These are phyloP conservation scores for Eimeria zaria DNA, from an alignment of 169 alveolate species.

Conservation along the genomic window DNA sequence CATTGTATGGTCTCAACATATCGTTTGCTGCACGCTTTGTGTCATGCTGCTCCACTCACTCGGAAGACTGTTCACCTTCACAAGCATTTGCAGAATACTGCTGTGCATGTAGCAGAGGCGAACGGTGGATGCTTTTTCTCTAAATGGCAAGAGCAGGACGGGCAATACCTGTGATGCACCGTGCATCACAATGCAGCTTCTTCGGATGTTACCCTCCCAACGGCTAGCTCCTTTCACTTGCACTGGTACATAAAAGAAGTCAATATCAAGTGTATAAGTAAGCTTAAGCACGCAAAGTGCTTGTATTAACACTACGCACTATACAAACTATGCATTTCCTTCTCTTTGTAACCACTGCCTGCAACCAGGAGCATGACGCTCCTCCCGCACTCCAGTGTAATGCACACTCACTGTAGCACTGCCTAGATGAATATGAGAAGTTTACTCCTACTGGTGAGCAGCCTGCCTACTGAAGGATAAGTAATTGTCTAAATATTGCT, in stretches of 20 bases:
- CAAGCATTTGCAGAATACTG: background rate
- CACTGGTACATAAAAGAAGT: background rate
- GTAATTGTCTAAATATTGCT: too few relatives aligned
- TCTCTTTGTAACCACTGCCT: background rate
- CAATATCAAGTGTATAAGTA: background rate
- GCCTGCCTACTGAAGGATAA: too few relatives aligned
- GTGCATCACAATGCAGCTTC: background rate
- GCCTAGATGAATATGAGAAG: too few relatives aligned
- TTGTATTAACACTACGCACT: background rate
- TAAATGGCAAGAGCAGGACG: background rate
- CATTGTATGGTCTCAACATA: background rate
- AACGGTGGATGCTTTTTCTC: background rate
- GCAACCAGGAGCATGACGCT: background rate
- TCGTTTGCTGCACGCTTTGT: background rate
- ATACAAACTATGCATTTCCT: background rate
- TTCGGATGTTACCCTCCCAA: background rate
- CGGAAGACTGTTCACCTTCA: background rate
- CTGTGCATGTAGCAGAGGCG: background rate
- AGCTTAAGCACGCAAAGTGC: background rate
- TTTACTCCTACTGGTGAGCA: too few relatives aligned
- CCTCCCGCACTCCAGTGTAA: background rate
- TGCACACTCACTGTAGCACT: too few relatives aligned
- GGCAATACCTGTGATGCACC: background rate
- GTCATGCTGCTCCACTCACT: background rate
- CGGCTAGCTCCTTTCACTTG: background rate